Base-by-base conservation (phyloP, 2,329 filamentous ascomycete species). In the Alternaria metachromatica region DNA sequence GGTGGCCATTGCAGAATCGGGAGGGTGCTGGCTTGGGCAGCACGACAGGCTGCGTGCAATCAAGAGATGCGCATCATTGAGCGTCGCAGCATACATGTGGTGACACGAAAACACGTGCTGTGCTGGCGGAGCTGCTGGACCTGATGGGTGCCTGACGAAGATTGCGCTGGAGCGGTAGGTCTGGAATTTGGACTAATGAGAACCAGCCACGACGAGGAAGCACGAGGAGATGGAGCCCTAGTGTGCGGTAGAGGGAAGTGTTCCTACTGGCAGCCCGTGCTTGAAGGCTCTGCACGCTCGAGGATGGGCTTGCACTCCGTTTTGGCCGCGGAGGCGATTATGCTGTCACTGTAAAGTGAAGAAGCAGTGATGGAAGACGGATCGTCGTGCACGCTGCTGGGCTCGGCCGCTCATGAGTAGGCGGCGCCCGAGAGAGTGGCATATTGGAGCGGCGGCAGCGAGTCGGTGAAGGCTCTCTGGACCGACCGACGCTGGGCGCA, bases 141-240 rank as follows among this genome's bases (percentile, higher is more conserved):
- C 15, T 48, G 28, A 26, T 66, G 43, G 58, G 63, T 73, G 69
- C 72, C 68, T 74, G 72, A 70, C 60, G 56, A 53, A 43, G 26
- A 65, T 48, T 58, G 63, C 25, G 58, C 43, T 63, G 56, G 49
- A 58, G 60, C 54, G 60, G 62, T 55, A 68, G 61, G 59, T 61
- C 63, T 55, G 46, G 55, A 62, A 30, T 43, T 20, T 54, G 61
- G 62, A 69, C 74, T 74, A 76, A 78, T 76, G 62, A 73, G 65
- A 68, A 70, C 23, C 55, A 69, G 74, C 73, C 75, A 77, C 75
- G 74, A 75, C 60, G 67, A 50, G 63, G 43, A 49, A 62, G 60
- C 63, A 64, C 64, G 46, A 63, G 62, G 46, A 68, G 37, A 59
- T 64, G 65, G 63, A 60, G 8, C 58, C n/a, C 33, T 54, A 59